phyloP scores from a whole-genome alignment of 306 rosid genomes.

The Citrullus amarus region DNA sequence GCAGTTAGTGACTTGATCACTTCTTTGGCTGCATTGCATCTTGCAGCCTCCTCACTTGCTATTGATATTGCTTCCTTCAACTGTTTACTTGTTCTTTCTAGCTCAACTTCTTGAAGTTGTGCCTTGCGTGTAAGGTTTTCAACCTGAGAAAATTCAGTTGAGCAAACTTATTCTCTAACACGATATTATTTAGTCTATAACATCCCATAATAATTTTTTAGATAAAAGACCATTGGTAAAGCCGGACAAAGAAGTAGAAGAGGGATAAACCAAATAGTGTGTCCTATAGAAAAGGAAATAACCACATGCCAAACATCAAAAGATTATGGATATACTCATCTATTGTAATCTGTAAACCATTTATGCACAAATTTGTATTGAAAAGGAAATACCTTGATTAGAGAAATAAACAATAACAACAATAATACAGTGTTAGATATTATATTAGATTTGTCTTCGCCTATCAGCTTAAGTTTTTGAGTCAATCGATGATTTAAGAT shows the following conservation, averaged over 20 bases:
- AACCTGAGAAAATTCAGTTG: constrained; percentile 37
- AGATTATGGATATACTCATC: background rate
- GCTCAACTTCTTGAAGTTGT: constrained; percentile 79
- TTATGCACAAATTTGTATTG: background rate
- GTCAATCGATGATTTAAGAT: no score
- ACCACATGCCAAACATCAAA: background rate
- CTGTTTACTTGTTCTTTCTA: constrained; percentile 87
- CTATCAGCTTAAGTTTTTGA: no score
- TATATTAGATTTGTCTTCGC: no score
- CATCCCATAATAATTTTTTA: background rate
- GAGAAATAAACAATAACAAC: background rate
- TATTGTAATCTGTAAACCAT: background rate
- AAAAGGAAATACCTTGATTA: background rate
- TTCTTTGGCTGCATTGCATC: constrained; percentile 93
- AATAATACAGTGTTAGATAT: no score
- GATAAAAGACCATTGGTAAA: background rate
- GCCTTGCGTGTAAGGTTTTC: constrained; percentile 80
- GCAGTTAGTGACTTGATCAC: constrained; percentile 97
- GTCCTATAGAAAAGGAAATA: background rate
- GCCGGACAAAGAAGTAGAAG: background rate
- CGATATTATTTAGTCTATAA: background rate
- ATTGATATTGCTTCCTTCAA: constrained; percentile 85
- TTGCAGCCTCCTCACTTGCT: constrained; percentile 83
- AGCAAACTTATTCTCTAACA: constrained; percentile 8
- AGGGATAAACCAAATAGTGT: background rate